Percentiles rank a stretch among this genome's conserved stretches.
Evolutionary conservation across 371 early-diverging fungal genomes (phyloP).

Genomic region (Zychaea mexicana): DNA sequence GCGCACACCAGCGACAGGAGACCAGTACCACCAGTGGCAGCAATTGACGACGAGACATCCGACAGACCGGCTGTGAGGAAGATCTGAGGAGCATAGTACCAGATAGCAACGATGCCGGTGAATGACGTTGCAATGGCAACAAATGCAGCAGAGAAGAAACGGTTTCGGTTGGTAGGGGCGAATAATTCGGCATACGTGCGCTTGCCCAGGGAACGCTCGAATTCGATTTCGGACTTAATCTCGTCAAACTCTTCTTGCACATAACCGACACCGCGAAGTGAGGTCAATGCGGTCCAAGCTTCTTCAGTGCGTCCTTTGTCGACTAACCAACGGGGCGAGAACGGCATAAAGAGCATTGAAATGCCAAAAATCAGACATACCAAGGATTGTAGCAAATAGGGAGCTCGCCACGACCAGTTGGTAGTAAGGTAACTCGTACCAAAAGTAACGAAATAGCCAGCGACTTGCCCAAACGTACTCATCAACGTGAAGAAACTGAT

Average conservation of each 20-base stretch:
- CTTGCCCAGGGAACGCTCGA: conserved; percentile 41
- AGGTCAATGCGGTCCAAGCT: conserved; percentile 41
- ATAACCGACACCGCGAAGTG: conserved; percentile 32
- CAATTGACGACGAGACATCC: conserved; percentile 31
- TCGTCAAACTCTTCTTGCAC: conserved; percentile 32
- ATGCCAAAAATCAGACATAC: conserved; percentile 25
- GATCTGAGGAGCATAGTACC: conserved; percentile 49
- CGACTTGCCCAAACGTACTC: conserved; percentile 41
- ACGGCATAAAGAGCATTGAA: conserved; percentile 33
- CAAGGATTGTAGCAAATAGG: conserved; percentile 35
- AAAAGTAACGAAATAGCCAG: conserved; percentile 52
- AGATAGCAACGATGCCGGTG: conserved; percentile 65
- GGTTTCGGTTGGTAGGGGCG: conserved; percentile 37
- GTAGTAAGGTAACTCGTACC: conserved; percentile 38
- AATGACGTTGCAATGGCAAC: conserved; percentile 63
- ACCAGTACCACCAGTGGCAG: conserved; percentile 42
- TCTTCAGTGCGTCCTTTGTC: conserved; percentile 51
- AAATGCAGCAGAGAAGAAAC: conserved; percentile 42
- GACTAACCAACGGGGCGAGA: conserved; percentile 63
- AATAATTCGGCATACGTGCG: conserved; percentile 45
- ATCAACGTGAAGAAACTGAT: conserved; percentile 45
- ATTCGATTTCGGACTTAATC: conserved; percentile 41
- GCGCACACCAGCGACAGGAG: conserved; percentile 41
- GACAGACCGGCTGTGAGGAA: conserved; percentile 39
- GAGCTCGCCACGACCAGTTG: conserved; percentile 47